These are phyloP conservation scores for Cryptococcus sp. DNA, from an alignment of 1,284 basidiomycete species.

Conservation along the genomic window DNA sequence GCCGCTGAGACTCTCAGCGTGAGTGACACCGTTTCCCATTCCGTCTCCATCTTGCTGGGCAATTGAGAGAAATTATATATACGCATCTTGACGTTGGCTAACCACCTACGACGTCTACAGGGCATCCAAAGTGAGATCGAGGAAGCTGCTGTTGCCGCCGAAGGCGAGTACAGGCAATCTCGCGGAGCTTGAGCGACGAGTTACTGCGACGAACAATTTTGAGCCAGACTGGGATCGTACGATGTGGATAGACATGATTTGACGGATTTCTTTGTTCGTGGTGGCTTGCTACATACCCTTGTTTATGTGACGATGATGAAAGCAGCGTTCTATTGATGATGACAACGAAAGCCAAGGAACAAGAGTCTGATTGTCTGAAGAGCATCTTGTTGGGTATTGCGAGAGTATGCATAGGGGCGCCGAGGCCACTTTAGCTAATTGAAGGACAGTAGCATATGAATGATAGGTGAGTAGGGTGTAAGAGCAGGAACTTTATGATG, in stretches of 20 bases:
- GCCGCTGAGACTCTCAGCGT: slow-evolving; percentile 80
- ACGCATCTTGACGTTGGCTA: no score
- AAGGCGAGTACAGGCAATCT: slow-evolving; percentile 81
- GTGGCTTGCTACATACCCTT: background rate
- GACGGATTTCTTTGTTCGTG: background rate
- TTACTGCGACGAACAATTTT: background rate
- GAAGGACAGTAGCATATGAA: no score
- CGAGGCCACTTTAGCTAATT: no score
- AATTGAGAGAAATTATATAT: background rate
- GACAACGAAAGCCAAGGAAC: no score
- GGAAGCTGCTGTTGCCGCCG: slow-evolving; percentile 82
- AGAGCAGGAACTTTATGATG: no score
- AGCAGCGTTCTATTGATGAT: background rate
- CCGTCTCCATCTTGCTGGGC: background rate
- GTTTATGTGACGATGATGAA: background rate
- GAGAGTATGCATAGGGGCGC: no score
- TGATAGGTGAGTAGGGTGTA: no score
- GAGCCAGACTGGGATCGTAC: background rate
- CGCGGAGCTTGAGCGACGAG: slow-evolving; percentile 44
- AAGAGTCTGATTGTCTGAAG: no score
- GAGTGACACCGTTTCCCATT: slow-evolving; percentile 13
- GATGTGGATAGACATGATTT: background rate
- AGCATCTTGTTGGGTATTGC: no score
- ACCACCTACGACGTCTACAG: slow-evolving; percentile 18
- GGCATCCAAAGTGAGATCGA: slow-evolving; percentile 84